Evolutionary conservation across 2,329 filamentous ascomycete genomes (phyloP), one percentile per base, ranked within the genome.

Genomic region (Beauveria rudraprayagi): DNA sequence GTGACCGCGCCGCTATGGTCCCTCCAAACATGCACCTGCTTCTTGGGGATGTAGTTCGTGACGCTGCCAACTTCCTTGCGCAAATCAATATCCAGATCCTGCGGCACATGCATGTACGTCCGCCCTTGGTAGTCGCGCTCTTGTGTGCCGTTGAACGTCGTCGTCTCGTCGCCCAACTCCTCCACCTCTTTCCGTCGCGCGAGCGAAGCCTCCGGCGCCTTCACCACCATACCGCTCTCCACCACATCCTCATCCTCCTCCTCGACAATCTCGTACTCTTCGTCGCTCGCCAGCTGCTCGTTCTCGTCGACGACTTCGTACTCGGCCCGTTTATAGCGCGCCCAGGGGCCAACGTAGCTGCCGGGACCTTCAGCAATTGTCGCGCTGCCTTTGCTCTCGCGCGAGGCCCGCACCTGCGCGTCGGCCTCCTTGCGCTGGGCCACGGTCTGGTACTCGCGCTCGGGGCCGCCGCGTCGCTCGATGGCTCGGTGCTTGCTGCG

Each of bases 61-160:
- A 84, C 75, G 70, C 87, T 92, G 68, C 90, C 90, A 50, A 81
- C 73, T 63, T 95, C 91, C 75, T 94, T 95, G 65, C 82, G 83
- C 67, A 99, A 79, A 71, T 96, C 90, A 71, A 96, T 80, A 70
- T 91, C 90, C 75, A 96, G 77, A 72, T 96, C 92, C 72, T 91
- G 92, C 3, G 94, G 94, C 51, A 97, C 82, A 75, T 99, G 94
- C 93, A 99, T 97, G 73, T 96, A 99, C 40, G 93, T 96, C 66
- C 94, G 83, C 53, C 94, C 94, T 72, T 95, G 90, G 77, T 99
- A 99, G 73, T 99, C 94, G 78, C 87, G 88, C 75, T 94, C 80
- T 70, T 90, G 81, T 46, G 83, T 82, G 64, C 92, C 94, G 70
- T 96, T 89, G 76, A 97, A 99, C 50, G 86, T 87, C 48, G 88